Evolutionary conservation across 2,329 filamentous ascomycete genomes (phyloP), one percentile per base, ranked within the genome.

Genomic region (Sporothrix brunneoviolacea): DNA sequence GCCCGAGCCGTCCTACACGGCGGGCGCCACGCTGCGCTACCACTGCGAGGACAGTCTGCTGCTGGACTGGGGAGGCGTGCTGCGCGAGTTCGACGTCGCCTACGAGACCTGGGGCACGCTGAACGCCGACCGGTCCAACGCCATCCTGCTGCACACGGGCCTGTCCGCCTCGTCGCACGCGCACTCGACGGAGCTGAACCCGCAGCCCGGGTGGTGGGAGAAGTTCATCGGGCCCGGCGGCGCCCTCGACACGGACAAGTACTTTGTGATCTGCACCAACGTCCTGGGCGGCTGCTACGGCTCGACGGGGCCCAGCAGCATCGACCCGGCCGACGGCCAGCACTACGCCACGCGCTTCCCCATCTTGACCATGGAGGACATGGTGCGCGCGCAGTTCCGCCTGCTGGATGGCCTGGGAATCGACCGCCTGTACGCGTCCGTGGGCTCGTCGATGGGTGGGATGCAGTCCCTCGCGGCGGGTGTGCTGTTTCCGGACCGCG

Each of bases 161-260:
- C 76, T 98, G 5, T 96, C 91, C 1, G 93, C 93, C n/a, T 96
- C 91, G 7, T 97, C 91, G 51, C 93, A 98, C 69, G 93, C 93
- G 2, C 91, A 91, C 63, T 96, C 90, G 52, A 97, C 91, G n/a
- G 76, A 80, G 47, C 72, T 75, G 9, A 98, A 98, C 65, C 79
- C 88, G 0, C 86, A 91, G 65, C 86, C 90, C 0, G 93, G 93
- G 4, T 98, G 93, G 93, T 98, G 93, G 93, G 93, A 98, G 69
- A 91, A 86, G 67, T 98, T 98, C 65, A 97, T 98, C 62, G 93
- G 93, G 0, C 86, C 91, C 0, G 89, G 43, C 4, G 48, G 43
- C 18, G 86, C 89, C 10, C 70, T 98, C 9, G 89, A 98, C 66
- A 98, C 93, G 1, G 72, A 91, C 67, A 91, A 89, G 64, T 95